Base-by-base conservation (phyloP, 2,329 filamentous ascomycete species). In the Alternaria brassicae region DNA sequence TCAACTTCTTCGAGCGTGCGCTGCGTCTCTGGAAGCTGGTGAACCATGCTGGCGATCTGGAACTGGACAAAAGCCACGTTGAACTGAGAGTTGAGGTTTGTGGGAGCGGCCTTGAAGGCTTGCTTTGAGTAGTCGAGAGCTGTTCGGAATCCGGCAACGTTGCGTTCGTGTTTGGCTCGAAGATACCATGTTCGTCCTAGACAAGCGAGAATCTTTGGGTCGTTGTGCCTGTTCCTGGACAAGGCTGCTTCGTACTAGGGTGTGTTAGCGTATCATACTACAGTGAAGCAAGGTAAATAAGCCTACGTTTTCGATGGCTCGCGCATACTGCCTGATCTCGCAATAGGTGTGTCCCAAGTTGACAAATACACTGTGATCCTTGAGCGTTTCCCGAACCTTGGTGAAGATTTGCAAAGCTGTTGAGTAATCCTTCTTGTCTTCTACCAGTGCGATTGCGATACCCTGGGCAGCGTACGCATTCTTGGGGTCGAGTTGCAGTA, bases 31-130 rank as follows among this genome's bases (percentile, higher is more conserved):
- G 86, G 83, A 53, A 97, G 82, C 34, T 82, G 84, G 77, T 92
- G 89, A 54, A 97, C 88, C 28, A 91, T 87, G 44, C 90, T 90
- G 19, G 94, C 94, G 54, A 98, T 88, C 77, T 97, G 93, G 63
- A 97, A 96, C 75, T 98, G 95, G 27, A 98, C 92, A 73, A 97
- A 99, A 0, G 95, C 95, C 27, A 99, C 91, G 72, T 99, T 99
- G 85, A 99, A 99, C 77, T 95, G 92, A 78, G 95, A 92, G 78
- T 97, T 92, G 28, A 93, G 85, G 70, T 96, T 92, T 4, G 95
- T 91, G 0, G 93, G 91, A 1, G 91, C 88, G 54, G 91, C 86
- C 55, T 88, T 86, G 17, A 96, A 86, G 25, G 94, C 92, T 86
- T 85, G 85, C 59, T 84, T 81, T 13, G 87, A 86, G 69, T 88